phyloP scores from a whole-genome alignment of 495 filamentous ascomycete genomes.

The Tuber indicum region DNA sequence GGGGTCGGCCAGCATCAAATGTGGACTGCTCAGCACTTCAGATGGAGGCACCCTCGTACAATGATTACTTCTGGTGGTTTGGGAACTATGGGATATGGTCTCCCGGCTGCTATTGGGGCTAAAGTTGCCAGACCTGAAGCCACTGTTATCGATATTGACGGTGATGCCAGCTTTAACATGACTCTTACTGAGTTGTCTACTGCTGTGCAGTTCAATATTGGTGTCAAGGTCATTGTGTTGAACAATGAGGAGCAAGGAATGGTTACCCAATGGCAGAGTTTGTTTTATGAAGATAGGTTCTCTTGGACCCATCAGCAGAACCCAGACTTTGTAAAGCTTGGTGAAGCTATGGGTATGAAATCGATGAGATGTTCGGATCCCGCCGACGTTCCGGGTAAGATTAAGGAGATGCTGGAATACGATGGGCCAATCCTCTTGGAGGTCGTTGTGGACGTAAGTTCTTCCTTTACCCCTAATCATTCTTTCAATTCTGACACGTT shows the following conservation, averaged over 20 bases:
- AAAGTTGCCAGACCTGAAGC: constrained; percentile 82
- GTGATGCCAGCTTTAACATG: constrained; percentile 96
- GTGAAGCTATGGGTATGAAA: constrained; percentile 75
- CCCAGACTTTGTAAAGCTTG: constrained; percentile 78
- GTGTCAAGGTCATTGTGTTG: constrained; percentile 80
- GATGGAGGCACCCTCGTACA: constrained; percentile 77
- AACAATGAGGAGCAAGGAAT: constrained; percentile 98
- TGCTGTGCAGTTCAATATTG: constrained; percentile 84
- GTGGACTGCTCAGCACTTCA: constrained; percentile 93
- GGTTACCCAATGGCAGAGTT: constrained; percentile 92
- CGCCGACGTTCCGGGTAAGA: constrained; percentile 64
- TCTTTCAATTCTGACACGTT: constrained; percentile 45
- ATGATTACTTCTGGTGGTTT: constrained; percentile 89
- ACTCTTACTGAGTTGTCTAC: constrained; percentile 88
- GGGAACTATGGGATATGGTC: constrained; percentile 92
- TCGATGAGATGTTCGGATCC: constrained; percentile 59
- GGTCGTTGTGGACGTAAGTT: constrained; percentile 70
- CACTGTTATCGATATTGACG: constrained; percentile 89
- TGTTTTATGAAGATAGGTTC: constrained; percentile 90
- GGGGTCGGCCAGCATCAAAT: constrained; percentile 97
- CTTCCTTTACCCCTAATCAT: constrained; percentile 78
- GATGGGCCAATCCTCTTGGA: constrained; percentile 70
- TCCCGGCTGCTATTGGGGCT: constrained; percentile 87
- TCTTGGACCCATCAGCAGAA: constrained; percentile 87
- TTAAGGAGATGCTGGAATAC: constrained; percentile 81